Base-by-base conservation (phyloP, 805 yeast species). In the Yamadazyma paraphyllophila region DNA sequence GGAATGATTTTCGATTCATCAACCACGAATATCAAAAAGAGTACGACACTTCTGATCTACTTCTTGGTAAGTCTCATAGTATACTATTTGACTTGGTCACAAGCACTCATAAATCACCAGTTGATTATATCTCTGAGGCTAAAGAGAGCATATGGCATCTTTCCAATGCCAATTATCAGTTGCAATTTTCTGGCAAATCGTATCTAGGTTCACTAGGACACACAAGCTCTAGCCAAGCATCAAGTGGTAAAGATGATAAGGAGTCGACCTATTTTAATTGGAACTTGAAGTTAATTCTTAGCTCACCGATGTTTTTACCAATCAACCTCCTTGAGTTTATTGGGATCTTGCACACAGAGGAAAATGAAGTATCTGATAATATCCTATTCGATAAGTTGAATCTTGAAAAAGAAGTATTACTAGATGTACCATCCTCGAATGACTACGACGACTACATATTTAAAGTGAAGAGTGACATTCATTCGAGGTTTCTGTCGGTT, bases 1-100 rank as follows among this genome's bases (percentile, higher is more conserved):
- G 76, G 76, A 54, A 57, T 39, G 73, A 67, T 44, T 56, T 46
- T 26, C 50, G 69, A 26, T 56, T 39, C 39, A 49, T 66, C 12
- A 59, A 63, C 47, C 63, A 60, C 29, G 60, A 61, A 39, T 51
- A 53, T 12, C 44, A 16, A 39, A 26, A 31, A 2, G 16, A 39
- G 26, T 16, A 31, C 7, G 30, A 30, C 6, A 30, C 36, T 3
- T 6, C 9, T 7, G 51, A 30, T 10, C 30, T 40, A 31, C 31
- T 46, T 6, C 9, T 48, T 6, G 66, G 65, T 1, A 50, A 53
- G 6, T 50, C 45, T 2, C 58, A 65, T 43, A 40, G 46, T 13
- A 51, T 63, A 0, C 50, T 61, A 25, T 39, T 69, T 7, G 55
- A 58, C 25, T 46, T 68, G 3, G 47, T 39, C n/a, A 9, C 30